Evolutionary conservation across 2,329 filamentous ascomycete species (phyloP), one percentile per base, ranked within the genome.

Genomic region (Orbilia quercus): DNA sequence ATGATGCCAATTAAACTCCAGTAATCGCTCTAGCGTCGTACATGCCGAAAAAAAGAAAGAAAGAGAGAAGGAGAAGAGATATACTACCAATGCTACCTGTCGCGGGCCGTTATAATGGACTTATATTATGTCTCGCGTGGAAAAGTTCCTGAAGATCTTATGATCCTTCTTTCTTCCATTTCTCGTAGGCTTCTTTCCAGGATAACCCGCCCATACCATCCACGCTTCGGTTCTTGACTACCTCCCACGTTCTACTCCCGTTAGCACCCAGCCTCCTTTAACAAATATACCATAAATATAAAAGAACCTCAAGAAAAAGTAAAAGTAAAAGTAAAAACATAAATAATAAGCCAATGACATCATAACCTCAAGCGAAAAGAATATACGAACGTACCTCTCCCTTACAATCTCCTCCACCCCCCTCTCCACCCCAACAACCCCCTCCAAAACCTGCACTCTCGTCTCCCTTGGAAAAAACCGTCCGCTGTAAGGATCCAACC

Each of bases 401-500:
- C 95, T 85, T 57, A 99, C 87, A 62, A 96, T 95, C 65, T 84
- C 85, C 82, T 96, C 91, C 14, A 96, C 87, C 40, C 86, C 86
- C 78, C 87, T 85, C 82, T 96, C 91, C 79, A 91, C 90, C 76
- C 90, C 85, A 67, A 96, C 82, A 58, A 93, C 79, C 44, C 84
- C 85, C 7, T 92, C 92, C 73, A 99, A 80, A 53, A 85, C 86
- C 81, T 97, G 91, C 0, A 92, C 95, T 75, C 92, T 85, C 12
- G 91, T 85, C 81, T 98, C 92, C 57, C 84, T 82, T 0, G 91
- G 88, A 77, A 94, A 94, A 80, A 91, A 96, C 22, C 94, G 84
- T 5, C 84, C 90, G 7, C 90, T 93, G 79, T 99, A 99, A 1
- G 95, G 95, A 82, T 99, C 95, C 69, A 97, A 80, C 64, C 95